Evolutionary conservation across 2,329 filamentous ascomycete genomes (phyloP).

Genomic region (Piedraia hortae): DNA sequence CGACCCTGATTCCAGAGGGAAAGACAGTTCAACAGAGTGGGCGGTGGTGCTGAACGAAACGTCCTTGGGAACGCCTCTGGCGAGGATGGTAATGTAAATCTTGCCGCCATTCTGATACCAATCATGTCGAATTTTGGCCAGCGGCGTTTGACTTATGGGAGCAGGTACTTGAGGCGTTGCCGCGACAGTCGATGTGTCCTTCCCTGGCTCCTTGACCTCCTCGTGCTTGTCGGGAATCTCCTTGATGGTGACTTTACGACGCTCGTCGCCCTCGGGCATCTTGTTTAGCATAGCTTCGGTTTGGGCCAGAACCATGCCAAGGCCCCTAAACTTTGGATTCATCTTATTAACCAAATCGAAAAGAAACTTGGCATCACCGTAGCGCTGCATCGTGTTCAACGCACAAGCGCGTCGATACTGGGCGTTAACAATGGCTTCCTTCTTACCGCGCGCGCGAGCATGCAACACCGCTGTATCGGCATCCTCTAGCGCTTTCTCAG

Average conservation of each 20-base stretch:
- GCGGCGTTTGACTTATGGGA: constrained; percentile 22
- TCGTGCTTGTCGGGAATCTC: constrained; percentile 23
- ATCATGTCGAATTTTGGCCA: constrained; percentile 35
- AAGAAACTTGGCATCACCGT: constrained; percentile 48
- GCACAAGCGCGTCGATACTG: constrained; percentile 57
- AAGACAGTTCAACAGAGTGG: constrained; percentile 26
- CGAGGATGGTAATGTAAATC: constrained; percentile 36
- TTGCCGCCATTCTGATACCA: constrained; percentile 38
- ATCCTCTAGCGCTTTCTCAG: constrained; percentile 17
- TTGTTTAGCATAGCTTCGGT: constrained; percentile 23
- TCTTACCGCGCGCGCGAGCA: constrained; percentile 45
- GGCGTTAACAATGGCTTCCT: constrained; percentile 50
- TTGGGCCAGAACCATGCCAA: constrained; percentile 32
- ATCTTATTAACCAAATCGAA: constrained; percentile 30
- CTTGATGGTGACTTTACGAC: constrained; percentile 16
- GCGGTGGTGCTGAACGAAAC: constrained; percentile 24
- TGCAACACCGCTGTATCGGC: constrained; percentile 26
- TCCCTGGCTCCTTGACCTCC: neutral
- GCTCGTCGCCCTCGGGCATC: constrained; percentile 23
- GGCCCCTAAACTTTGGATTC: constrained; percentile 23
- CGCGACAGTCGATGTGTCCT: constrained; percentile 2
- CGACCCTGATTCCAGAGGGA: constrained; percentile 24
- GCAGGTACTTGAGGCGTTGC: constrained; percentile 4
- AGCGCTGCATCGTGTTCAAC: constrained; percentile 39
- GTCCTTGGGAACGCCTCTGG: constrained; percentile 34